Evolutionary conservation across 2,329 filamentous ascomycete species (phyloP).

Genomic region (Mycosphaerella sp.): DNA sequence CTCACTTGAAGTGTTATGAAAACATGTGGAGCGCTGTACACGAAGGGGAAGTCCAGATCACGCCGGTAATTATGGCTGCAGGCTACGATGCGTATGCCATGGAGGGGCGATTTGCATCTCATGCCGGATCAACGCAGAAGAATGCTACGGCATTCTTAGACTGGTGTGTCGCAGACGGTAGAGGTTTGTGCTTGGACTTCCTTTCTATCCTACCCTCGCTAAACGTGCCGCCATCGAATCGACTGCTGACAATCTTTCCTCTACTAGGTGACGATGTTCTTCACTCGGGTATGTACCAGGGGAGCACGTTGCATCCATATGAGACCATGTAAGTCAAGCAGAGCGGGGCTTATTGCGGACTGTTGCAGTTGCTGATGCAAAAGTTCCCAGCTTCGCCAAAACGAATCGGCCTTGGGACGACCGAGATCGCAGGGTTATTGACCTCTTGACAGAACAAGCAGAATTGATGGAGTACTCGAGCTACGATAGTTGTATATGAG

Average conservation of each 20-base stretch:
- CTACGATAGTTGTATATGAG: conserved; percentile 11
- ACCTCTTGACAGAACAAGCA: conserved; percentile 16
- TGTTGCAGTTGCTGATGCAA: too few relatives aligned
- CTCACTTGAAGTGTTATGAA: conserved; percentile 17
- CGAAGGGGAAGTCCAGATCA: conserved; percentile 12
- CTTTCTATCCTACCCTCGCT: too few relatives aligned
- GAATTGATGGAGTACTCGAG: conserved; percentile 16
- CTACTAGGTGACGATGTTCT: conserved; percentile 10
- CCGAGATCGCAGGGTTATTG: conserved; percentile 12
- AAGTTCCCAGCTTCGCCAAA: conserved; percentile 15
- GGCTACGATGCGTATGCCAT: conserved; percentile 17
- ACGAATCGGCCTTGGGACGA: conserved; percentile 17
- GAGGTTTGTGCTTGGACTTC: background rate
- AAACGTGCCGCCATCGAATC: too few relatives aligned
- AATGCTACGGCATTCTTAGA: conserved; percentile 14
- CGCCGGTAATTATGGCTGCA: conserved; percentile 5
- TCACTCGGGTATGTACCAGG: conserved; percentile 11
- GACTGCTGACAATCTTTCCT: background rate
- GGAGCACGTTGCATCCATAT: conserved; percentile 14
- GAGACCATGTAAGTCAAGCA: conserved; percentile 17
- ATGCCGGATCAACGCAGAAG: conserved; percentile 13
- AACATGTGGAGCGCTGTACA: conserved; percentile 7
- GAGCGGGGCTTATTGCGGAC: background rate
- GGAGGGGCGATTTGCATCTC: conserved; percentile 15
- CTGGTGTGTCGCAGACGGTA: conserved; percentile 13